A percentile compares a stretch with the other conserved stretches of the same genome.
Evolutionary conservation across 495 filamentous ascomycete species (phyloP).

Genomic region (Aspergillus conjunctus): DNA sequence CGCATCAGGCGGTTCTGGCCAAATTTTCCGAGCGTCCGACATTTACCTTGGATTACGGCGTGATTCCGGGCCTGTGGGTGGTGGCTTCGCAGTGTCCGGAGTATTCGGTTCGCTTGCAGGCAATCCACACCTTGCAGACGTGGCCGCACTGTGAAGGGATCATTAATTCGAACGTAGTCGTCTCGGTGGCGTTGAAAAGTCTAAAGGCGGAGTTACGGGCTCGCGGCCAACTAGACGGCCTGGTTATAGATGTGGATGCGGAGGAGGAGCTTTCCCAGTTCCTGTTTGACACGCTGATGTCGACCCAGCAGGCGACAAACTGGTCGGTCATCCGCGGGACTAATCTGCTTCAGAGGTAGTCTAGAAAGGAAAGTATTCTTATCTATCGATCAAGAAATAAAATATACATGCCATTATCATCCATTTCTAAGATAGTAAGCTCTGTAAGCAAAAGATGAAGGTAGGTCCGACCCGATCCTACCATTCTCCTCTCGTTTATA

Average conservation of each 20-base stretch:
- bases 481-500: neutral
- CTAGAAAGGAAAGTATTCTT: neutral
- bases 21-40: conserved; percentile 21
- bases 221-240: neutral
- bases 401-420: neutral
- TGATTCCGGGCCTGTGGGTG: conserved; percentile 16
- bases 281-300: conserved; percentile 17
- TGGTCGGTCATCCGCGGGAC: conserved; percentile 19
- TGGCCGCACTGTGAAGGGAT: conserved; percentile 29
- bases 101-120: conserved; percentile 20
- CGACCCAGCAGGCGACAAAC: conserved; percentile 14
- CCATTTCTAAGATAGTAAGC: neutral
- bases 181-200: conserved; percentile 13
- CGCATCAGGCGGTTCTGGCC: conserved; percentile 11
- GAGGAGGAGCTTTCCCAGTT: conserved; percentile 17
- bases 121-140: conserved; percentile 15
- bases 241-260: conserved; percentile 9
- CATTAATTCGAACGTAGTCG: conserved; percentile 21
- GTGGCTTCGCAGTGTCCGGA: conserved; percentile 23
- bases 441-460: neutral
- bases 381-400: too few relatives aligned
- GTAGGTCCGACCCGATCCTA: neutral
- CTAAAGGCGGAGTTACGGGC: conserved; percentile 18
- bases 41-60: conserved; percentile 24
- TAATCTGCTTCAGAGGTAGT: neutral